Base-by-base conservation (phyloP, 2,329 filamentous ascomycete genomes). In the Tolypocladium nubicola region DNA sequence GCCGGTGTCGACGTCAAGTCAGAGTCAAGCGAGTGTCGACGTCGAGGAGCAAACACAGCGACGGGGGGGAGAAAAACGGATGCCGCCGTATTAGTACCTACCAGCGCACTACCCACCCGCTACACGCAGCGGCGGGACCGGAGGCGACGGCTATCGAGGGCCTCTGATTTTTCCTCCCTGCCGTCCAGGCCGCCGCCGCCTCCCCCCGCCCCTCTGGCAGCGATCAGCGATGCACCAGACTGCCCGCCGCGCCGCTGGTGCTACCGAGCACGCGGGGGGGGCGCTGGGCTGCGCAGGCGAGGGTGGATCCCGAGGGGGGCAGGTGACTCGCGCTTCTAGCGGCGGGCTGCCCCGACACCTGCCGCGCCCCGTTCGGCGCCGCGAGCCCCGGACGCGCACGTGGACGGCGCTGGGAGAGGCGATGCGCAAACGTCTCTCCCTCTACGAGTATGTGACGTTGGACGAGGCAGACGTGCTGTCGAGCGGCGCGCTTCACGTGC, bases 101-200 rank as follows among this genome's bases (percentile, higher is more conserved):
- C 26, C 23, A 26, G 4, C 23, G 3, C 23, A 26, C 23, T 26
- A 26, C 23, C 23, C 23, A 26, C 23, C 23, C 23, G 23, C 23
- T 26, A 30, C 14, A 19, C n/a, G 16, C 9, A 4, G 35, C 37
- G 52, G 52, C 52, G 23, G 52, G 41, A 11, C 23, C 52, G 52
- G 52, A 41, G 52, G 37, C n/a, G 38, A 38, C 52, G 52, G 52
- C 52, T 54, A 54, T 54, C 52, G 8, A 54, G 52, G 52, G 52
- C 52, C 16, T 50, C 45, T 47, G 45, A 30, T 30, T 47, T 47
- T 47, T 30, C 14, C 4, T 8, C 45, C 45, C 23, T 21, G 21
- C 21, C 41, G 8, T 8, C 30, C 30, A 33, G 30, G 30, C 8
- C n/a, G 41, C 41, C n/a, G 21, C 37, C 37, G 23, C 23, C 23